Evolutionary conservation across 495 filamentous ascomycete genomes (phyloP), one percentile per base, ranked within the genome.

Genomic region (Lepidopterella palustris): DNA sequence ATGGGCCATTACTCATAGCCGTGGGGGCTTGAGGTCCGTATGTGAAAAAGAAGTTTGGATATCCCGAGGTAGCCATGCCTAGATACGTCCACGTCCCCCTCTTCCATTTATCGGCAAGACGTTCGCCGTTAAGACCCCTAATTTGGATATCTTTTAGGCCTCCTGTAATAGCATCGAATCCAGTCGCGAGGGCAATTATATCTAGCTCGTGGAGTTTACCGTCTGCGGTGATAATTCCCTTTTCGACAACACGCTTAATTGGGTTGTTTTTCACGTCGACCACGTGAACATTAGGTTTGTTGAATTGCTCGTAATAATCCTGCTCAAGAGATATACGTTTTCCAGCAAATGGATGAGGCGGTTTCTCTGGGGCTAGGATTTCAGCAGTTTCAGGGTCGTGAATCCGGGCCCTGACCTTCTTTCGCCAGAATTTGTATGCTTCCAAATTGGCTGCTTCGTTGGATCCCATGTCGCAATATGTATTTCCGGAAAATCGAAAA

Each of bases 21-120:
- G 76, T 79, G 35, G 74, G 80, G 20, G 64, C 78, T 58, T 79
- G 79, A 15, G 76, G 73, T 42, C 78, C 78, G 59, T 80, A 80
- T 11, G 75, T 67, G 61, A 77, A 75, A 71, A 82, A 81, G 67
- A 80, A 72, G 66, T 84, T 84, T 48, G 81, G 80, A 53, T 74
- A 82, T 35, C 74, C 76, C 53, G 64, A 63, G 32, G 74, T 72
- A 3, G 72, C 72, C 58, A 81, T 70, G 9, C 81, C 81, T 0
- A 84, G 72, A 56, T 77, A 77, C 0, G 78, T 77, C 50, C 71
- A 71, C 2, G 74, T 76, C 3, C 76, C 77, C 2, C 56, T 29
- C 21, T 55, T 61, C 81, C 82, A 84, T 50, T 78, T 74, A 24
- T 82, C 76, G 0, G 68, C 45, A 6, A 84, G 69, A 13, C 66